Evolutionary conservation across 768 basidiomycete genomes (phyloP), one percentile per base, ranked within the genome.

Genomic region (Filobasidium floriforme): DNA sequence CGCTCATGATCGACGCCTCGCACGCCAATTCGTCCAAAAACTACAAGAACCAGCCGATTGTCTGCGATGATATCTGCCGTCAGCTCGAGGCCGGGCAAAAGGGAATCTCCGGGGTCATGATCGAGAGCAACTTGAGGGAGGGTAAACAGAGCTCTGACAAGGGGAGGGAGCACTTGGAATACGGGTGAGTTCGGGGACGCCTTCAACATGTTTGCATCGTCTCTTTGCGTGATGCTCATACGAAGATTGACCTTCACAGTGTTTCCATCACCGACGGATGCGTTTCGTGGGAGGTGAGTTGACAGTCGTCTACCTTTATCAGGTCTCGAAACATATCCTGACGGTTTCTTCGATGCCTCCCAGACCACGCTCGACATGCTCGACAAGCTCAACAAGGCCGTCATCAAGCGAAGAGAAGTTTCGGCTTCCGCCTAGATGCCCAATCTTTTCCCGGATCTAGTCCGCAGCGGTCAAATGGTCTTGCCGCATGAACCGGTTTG

Each of bases 21-120:
- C 93, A 97, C 76, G 92, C 94, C 67, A 97, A 98, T 80, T 90
- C 89, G 73, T 85, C 83, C 67, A 97, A 99, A 80, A 89, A 96
- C 75, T 89, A 94, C 78, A 81, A 84, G 67, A 89, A 87, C 72
- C 94, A 99, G 80, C 81, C 87, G 2, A 86, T 89, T 66, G 94
- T 98, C 41, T 90, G 89, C 9, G 88, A 90, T 40, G 87, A 94
- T 75, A 88, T 99, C 69, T 92, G 91, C 72, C 78, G 86, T 77
- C 71, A 71, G 61, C 59, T 65, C 46, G 73, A 73, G 14, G 72
- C 71, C 26, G 77, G 75, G 46, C 72, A 76, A 65, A 71, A 64
- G 41, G 69, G 64, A 51, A 92, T 94, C 72, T 87, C 90, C 84
- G 92, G 91, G 55, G 89, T 92, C 63, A 98, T 97, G 93, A 83